Conservation (phyloP, 306 rosid genomes). For the Abrus pulchellus region DNA sequence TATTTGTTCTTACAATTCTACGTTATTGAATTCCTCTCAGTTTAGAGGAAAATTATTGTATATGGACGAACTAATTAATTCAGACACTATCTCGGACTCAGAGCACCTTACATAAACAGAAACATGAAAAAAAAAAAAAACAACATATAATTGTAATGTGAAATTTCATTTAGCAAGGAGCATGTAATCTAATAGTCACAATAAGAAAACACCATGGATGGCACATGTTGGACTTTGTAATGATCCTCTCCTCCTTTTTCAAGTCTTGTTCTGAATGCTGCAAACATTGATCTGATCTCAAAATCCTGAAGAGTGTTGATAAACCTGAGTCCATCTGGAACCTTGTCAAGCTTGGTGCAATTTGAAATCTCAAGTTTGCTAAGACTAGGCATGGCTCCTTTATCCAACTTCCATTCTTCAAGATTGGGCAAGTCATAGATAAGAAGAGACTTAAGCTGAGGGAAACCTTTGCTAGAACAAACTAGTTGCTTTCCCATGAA, state of each 20-base stretch:
- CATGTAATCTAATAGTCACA: conserved; percentile 52
- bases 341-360: conserved; percentile 42
- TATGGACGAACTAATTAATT: background rate
- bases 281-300: conserved; percentile 51
- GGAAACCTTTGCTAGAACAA: conserved; percentile 55
- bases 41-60: background rate
- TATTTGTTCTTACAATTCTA: background rate
- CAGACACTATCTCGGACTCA: background rate
- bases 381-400: conserved; percentile 60
- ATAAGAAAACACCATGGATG: conserved; percentile 45
- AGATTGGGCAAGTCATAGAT: conserved; percentile 26
- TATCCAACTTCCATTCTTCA: conserved; percentile 61
- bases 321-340: conserved; percentile 63
- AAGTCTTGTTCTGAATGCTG: conserved; percentile 50
- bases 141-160: background rate
- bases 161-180: no score
- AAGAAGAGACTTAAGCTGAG: conserved; percentile 50
- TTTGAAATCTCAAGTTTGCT: conserved; percentile 42
- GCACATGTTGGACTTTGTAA: conserved; percentile 60
- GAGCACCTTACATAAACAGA: background rate
- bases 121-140: background rate
- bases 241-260: conserved; percentile 60
- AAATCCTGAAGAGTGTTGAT: conserved; percentile 52
- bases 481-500: conserved; percentile 45
- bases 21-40: background rate